A percentile compares a stretch with the other conserved stretches of the same genome.
Evolutionary conservation across 73 alveolate species (phyloP).

Genomic region (Blepharisma japonicum): DNA sequence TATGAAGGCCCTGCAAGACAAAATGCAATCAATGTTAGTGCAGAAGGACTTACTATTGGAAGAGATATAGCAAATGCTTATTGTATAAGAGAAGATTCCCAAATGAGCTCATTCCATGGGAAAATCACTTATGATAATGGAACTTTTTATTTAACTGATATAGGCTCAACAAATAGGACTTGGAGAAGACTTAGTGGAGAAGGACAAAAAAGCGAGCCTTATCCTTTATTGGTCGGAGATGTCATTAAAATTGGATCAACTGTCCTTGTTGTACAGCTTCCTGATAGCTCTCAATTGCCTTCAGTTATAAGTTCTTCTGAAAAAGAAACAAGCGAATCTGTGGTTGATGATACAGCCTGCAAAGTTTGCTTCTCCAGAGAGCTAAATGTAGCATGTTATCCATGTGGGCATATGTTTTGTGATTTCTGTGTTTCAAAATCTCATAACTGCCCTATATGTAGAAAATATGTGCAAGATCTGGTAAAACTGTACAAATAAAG

Average conservation of each 20-base stretch:
- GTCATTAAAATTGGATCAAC: slow-evolving; percentile 44
- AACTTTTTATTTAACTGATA: slow-evolving; percentile 54
- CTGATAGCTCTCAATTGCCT: neutral
- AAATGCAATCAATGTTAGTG: slow-evolving; percentile 40
- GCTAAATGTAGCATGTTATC: slow-evolving; percentile 57
- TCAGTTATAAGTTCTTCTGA: neutral
- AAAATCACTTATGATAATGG: slow-evolving; percentile 49
- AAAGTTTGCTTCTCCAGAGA: slow-evolving; percentile 57
- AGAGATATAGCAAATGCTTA: slow-evolving; percentile 62
- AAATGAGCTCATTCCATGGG: slow-evolving; percentile 70
- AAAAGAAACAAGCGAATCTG: neutral
- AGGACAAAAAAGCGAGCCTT: slow-evolving; percentile 53
- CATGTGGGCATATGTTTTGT: slow-evolving; percentile 74
- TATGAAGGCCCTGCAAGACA: slow-evolving; percentile 76
- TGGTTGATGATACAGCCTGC: slow-evolving; percentile 37
- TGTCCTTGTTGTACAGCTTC: slow-evolving; percentile 21
- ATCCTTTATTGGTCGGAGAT: slow-evolving; percentile 50
- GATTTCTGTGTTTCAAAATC: slow-evolving; percentile 56
- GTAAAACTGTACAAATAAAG: slow-evolving; percentile 51
- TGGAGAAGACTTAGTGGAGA: slow-evolving; percentile 70
- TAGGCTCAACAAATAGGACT: slow-evolving; percentile 73
- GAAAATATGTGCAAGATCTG: slow-evolving; percentile 52
- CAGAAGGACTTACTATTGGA: slow-evolving; percentile 56
- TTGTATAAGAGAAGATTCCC: slow-evolving; percentile 65
- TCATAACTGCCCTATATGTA: slow-evolving; percentile 60